Conservation (phyloP, 176 grass and related monocot species). For the Bothriochloa decipiens region DNA sequence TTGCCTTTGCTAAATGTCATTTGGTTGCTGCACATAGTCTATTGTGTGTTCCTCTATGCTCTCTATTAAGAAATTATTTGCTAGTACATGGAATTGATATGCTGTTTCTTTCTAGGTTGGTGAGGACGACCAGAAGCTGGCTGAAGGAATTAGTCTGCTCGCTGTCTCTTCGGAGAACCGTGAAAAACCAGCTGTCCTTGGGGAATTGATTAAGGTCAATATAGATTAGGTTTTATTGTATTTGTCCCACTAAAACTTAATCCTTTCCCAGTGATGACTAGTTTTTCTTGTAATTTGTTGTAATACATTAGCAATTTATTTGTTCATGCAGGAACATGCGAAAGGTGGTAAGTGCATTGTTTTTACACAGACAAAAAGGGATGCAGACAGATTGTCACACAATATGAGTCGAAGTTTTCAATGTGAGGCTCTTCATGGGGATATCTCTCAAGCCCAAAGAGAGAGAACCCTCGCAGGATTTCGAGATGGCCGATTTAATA, state of each 20-base stretch:
- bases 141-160: constrained; percentile 85
- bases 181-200: constrained; percentile 80
- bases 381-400: constrained; percentile 72
- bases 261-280: background rate
- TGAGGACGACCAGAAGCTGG: constrained; percentile 91
- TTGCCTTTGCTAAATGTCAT: constrained; percentile 1
- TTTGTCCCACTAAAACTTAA: background rate
- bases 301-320: background rate
- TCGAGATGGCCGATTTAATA: constrained; percentile 79
- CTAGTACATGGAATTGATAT: background rate
- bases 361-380: constrained; percentile 95
- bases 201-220: constrained; percentile 70
- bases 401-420: constrained; percentile 67
- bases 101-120: constrained; percentile 66
- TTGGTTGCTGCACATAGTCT: background rate
- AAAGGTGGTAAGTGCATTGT: constrained; percentile 97
- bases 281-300: background rate
- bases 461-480: constrained; percentile 87
- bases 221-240: background rate
- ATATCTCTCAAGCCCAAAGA: constrained; percentile 81
- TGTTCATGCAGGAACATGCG: constrained; percentile 67
- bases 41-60: background rate
- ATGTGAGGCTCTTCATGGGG: constrained; percentile 89
- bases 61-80: background rate
- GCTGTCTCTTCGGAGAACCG: constrained; percentile 68